Percentiles rank a stretch among this genome's conserved stretches.
Conservation (phyloP, 495 filamentous ascomycete species). For the Aspergillus olivimuriae region DNA sequence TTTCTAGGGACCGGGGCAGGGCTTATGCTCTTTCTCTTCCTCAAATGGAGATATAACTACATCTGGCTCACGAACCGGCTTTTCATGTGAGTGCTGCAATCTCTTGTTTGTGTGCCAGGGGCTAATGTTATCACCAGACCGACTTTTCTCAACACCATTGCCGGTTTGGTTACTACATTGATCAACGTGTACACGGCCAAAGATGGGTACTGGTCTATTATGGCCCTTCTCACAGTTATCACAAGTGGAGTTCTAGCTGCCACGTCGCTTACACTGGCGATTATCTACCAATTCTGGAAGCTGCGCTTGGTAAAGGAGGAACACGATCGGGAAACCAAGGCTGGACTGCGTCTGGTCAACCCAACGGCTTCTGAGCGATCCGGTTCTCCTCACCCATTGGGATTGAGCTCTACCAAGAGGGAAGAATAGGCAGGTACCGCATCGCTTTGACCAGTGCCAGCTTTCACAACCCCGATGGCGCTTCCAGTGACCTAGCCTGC, state of each 20-base stretch:
- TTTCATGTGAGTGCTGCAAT: conserved; percentile 6
- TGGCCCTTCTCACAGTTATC: conserved; percentile 5
- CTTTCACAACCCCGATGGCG: no score
- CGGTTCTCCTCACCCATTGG: no score
- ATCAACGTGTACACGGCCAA: conserved; percentile 38
- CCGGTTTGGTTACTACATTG: conserved; percentile 28
- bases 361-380: no score
- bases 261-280: neutral
- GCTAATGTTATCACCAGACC: neutral
- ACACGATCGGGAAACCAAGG: conserved; percentile 4
- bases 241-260: neutral
- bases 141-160: conserved; percentile 3
- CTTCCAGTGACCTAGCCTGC: no score
- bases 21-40: conserved; percentile 15
- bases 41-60: conserved; percentile 15
- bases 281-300: conserved; percentile 5
- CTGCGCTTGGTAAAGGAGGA: neutral
- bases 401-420: no score
- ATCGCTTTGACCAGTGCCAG: no score
- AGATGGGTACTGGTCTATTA: conserved; percentile 9
- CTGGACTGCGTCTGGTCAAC: no score
- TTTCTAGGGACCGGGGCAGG: conserved; percentile 11
- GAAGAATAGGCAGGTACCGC: no score
- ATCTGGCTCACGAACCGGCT: conserved; percentile 19
- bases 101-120: no score